Evolutionary conservation across 768 basidiomycete species (phyloP), one percentile per base, ranked within the genome.

Genomic region (Pleurotus tuoliensis): DNA sequence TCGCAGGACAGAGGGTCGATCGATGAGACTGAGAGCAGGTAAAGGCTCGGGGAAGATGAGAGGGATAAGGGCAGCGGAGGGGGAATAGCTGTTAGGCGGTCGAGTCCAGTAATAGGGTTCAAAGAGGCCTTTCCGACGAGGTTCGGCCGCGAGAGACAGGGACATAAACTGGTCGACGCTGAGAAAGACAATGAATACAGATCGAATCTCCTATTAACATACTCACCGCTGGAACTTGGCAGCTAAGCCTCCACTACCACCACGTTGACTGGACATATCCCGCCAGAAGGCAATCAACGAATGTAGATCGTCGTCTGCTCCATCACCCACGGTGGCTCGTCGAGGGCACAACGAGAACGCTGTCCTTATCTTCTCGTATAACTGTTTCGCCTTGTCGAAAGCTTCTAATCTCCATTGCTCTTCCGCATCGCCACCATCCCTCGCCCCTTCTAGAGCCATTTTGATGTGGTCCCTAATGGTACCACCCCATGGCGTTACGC

Each of bases 161-260:
- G 87, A 83, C 81, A 86, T 87, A 63, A 90, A 92, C 58, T 89
- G 87, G 22, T 89, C 89, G 58, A 88, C 72, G 6, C 87, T 90
- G 60, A 45, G 9, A 51, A 53, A 55, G 20, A 51, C 46, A 22
- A 62, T 57, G 4, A 58, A 45, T 34, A n/a, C n/a, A 15, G 6
- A 12, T 16, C n/a, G 13, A 41, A 12, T 5, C 11, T 8, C 37
- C 27, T 6, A 50, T 16, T 22, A 51, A 41, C 51, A n/a, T 20
- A 73, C 83, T 25, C 64, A 87, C 88, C 84, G 73, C 58, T 83
- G 76, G 62, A 88, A 88, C 59, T 87, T 90, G 16, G 69, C 62
- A 44, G 79, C 74, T 61, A 81, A 62, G 60, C 77, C 67, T 62
- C 71, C 67, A 60, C 69, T 63, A 16, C 75, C 69, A 59, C 77